These are phyloP conservation scores for Phialophora macrospora DNA, from an alignment of 2,329 filamentous ascomycete genomes.

Conservation along the genomic window DNA sequence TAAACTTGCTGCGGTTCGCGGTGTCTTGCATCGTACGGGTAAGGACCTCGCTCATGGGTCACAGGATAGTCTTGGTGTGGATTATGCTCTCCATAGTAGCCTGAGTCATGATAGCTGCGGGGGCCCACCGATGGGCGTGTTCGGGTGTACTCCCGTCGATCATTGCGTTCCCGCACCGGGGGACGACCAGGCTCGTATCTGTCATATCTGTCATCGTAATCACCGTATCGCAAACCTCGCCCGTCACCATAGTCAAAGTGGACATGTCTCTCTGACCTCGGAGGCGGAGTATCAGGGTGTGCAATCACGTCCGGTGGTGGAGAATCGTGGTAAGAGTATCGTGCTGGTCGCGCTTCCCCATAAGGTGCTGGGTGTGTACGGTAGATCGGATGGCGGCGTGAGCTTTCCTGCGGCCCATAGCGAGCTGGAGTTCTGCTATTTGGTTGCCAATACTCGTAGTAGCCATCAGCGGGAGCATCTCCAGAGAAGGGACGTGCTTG, in stretches of 20 bases:
- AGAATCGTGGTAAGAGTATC: constrained; percentile 15
- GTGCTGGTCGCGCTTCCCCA: neutral
- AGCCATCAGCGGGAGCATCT: constrained; percentile 19
- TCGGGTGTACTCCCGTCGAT: constrained; percentile 3
- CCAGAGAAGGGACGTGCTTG: constrained; percentile 8
- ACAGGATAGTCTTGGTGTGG: constrained; percentile 25
- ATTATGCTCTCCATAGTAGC: constrained; percentile 7
- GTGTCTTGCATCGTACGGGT: constrained; percentile 19
- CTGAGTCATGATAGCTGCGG: constrained; percentile 4
- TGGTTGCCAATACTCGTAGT: constrained; percentile 19
- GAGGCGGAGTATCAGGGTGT: constrained; percentile 1
- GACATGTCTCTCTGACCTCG: constrained; percentile 23
- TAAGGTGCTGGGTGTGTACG: neutral
- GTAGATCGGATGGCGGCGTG: constrained; percentile 12
- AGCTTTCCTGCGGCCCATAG: constrained; percentile 25
- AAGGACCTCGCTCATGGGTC: constrained; percentile 10
- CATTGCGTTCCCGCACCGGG: constrained; percentile 16
- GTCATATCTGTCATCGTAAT: constrained; percentile 6
- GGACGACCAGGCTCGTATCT: constrained; percentile 17
- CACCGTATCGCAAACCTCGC: neutral
- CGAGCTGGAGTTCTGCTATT: constrained; percentile 2
- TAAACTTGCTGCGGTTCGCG: constrained; percentile 14
- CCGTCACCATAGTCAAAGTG: constrained; percentile 33
- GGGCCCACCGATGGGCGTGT: neutral
- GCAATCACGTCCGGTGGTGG: constrained; percentile 10